Evolutionary conservation across 2,329 filamentous ascomycete species (phyloP), one percentile per base, ranked within the genome.

Genomic region (Aspergillus vadensis): DNA sequence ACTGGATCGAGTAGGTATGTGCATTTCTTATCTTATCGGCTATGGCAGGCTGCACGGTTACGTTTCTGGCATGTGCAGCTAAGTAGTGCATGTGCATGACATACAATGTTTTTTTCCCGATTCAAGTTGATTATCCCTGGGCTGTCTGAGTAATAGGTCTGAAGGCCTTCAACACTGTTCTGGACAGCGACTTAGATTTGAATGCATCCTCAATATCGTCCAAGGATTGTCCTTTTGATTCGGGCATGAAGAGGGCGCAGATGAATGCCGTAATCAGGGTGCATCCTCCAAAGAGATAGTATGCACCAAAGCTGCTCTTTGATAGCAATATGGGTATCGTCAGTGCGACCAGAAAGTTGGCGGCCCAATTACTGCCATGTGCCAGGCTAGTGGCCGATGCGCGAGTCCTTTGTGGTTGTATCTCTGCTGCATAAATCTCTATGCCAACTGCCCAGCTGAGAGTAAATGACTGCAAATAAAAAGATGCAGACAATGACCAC

Each of bases 381-480:
- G 82, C 83, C 4, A 86, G 65, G 57, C 79, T 82, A 12, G 81
- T 85, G 4, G 83, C 85, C 0, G 81, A 80, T 0, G 84, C 85
- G 5, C 85, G 77, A 0, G 83, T 86, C 41, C 80, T 74, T 3
- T 79, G 76, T 0, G 84, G 83, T 63, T 87, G 85, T 39, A 87
- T 86, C 71, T 88, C 85, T 8, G 80, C 79, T 0, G 82, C 80
- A 59, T 86, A 87, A 6, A 88, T 82, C 62, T 83, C 84, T 51
- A 82, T 76, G 0, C 80, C 78, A 14, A 88, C 81, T 0, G 77
- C 84, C 83, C 85, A 88, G 0, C 82, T 71, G 2, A 74, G 61
- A 73, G 55, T 68, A 74, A 48, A 67, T 63, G 3, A 72, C 66
- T n/a, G 69, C 65, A 53, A 69, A 72, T 7, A 72, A 55, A 48